phyloP scores from a whole-genome alignment of 208 protist species.

The Naegleria lovaniensis region DNA sequence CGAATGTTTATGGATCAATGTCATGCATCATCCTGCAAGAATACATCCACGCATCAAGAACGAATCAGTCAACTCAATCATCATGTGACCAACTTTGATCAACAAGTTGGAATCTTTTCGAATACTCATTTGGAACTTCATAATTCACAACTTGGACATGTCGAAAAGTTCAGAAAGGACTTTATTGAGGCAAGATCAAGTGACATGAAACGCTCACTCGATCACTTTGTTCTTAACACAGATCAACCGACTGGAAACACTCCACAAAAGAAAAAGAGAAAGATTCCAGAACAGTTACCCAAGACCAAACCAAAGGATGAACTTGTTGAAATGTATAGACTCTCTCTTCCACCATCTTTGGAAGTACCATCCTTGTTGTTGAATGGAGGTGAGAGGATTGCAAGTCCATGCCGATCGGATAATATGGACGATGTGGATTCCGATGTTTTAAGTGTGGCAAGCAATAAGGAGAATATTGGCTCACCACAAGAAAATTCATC shows the following conservation, averaged over 20 bases:
- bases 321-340: neutral
- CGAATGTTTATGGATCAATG: neutral
- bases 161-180: neutral
- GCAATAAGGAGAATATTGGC: neutral
- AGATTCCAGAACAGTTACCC: neutral
- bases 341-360: neutral
- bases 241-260: neutral
- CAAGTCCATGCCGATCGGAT: neutral
- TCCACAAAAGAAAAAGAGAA: constrained; percentile 8
- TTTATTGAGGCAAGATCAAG: neutral
- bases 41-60: neutral
- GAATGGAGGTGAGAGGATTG: neutral
- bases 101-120: neutral
- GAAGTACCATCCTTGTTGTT: neutral
- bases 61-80: neutral
- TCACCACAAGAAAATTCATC: neutral
- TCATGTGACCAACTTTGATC: neutral
- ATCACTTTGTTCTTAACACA: neutral
- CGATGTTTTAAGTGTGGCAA: neutral
- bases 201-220: neutral
- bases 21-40: neutral
- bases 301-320: neutral
- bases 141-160: neutral
- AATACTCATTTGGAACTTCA: neutral
- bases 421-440: neutral